Percentiles rank a stretch among this genome's conserved stretches.
These are phyloP conservation scores for Verticillium longisporum DNA, from an alignment of 2,329 filamentous ascomycete species.

Conservation along the genomic window DNA sequence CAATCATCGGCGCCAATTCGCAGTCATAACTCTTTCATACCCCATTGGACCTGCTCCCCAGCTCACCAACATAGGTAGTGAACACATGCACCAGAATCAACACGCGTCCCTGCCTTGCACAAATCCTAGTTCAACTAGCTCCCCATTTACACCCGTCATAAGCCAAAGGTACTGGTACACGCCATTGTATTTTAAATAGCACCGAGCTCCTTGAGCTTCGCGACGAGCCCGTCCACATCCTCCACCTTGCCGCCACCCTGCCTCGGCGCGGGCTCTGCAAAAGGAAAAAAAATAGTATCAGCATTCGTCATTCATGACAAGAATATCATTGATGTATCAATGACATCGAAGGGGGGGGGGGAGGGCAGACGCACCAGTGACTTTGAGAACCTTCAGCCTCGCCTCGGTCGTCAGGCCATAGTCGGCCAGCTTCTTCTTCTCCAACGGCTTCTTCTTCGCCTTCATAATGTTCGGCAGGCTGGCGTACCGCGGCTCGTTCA, in stretches of 20 bases:
- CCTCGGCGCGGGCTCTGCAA: constrained; percentile 73
- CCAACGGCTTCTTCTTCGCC: constrained; percentile 99
- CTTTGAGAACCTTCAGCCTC: constrained; percentile 84
- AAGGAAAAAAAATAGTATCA: neutral
- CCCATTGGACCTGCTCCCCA: no score
- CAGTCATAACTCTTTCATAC: no score
- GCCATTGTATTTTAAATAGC: constrained; percentile 53
- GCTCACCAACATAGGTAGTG: neutral
- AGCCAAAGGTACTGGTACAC: neutral
- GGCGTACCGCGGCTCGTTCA: constrained; percentile 94
- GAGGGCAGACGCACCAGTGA: constrained; percentile 53
- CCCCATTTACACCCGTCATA: neutral
- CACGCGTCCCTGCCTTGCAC: neutral
- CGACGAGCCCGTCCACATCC: constrained; percentile 89
- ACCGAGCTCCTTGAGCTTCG: constrained; percentile 92
- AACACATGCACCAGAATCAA: no score
- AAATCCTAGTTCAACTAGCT: neutral
- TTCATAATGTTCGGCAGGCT: constrained; percentile 99
- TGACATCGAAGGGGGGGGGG: no score
- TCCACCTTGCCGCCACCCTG: constrained; percentile 96
- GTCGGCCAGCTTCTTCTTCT: constrained; percentile 83
- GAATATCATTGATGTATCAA: no score
- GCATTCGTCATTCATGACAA: neutral
- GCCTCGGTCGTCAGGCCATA: constrained; percentile 68
- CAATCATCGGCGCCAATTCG: no score